Conservation (phyloP, 495 filamentous ascomycete genomes). For the Talaromyces stipitatus region DNA sequence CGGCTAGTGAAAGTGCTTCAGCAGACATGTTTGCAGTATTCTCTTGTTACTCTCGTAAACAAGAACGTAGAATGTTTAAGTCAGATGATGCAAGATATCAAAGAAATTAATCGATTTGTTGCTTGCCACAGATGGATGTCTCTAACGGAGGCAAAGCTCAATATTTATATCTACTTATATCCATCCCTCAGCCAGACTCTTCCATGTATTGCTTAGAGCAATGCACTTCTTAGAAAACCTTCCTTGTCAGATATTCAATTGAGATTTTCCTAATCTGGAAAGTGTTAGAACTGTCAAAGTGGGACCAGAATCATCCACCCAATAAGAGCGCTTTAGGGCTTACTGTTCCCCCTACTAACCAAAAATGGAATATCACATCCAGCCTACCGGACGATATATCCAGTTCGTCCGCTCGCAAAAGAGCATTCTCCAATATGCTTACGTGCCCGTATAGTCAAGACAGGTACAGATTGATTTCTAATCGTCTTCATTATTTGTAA, state of each 20-base stretch:
- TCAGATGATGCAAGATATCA: background rate
- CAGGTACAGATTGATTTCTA: no score
- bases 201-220: background rate
- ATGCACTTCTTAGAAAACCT: background rate
- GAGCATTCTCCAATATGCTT: no score
- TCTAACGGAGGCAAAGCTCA: background rate
- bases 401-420: background rate
- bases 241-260: background rate
- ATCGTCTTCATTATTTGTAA: no score
- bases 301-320: background rate
- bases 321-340: background rate
- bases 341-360: background rate
- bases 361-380: background rate
- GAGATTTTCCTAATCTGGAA: background rate
- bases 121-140: background rate
- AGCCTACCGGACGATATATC: background rate
- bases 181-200: background rate
- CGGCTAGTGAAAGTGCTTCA: slow-evolving; percentile 14
- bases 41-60: background rate
- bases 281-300: background rate
- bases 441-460: no score
- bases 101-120: background rate
- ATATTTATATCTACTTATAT: background rate
- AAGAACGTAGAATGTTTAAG: background rate
- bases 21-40: background rate